Percentiles rank a stretch among this genome's conserved stretches.
These are phyloP conservation scores for Cladobotryum mycophilum DNA, from an alignment of 2,329 filamentous ascomycete species.

Conservation along the genomic window DNA sequence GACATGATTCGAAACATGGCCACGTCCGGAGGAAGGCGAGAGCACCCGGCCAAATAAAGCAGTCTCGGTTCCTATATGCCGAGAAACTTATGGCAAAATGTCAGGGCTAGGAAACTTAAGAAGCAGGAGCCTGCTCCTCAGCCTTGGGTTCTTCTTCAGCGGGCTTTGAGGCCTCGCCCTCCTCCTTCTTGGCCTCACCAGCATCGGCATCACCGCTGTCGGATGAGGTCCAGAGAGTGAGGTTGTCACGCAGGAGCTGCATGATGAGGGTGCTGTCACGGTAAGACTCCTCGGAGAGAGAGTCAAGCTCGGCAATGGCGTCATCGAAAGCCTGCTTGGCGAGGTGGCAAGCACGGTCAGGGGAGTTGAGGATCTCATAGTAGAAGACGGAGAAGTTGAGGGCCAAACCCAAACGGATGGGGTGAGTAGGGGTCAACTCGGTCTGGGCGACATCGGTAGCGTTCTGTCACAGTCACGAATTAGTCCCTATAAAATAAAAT, in stretches of 20 bases:
- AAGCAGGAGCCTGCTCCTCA: slow-evolving; percentile 42
- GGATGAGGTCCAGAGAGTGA: slow-evolving; percentile 95
- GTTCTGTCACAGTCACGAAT: slow-evolving; percentile 51
- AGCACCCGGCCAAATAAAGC: slow-evolving; percentile 23
- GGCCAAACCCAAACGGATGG: slow-evolving; percentile 93
- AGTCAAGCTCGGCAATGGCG: slow-evolving; percentile 97
- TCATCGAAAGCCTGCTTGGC: slow-evolving; percentile 99
- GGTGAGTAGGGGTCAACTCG: slow-evolving; percentile 94
- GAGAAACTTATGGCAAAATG: slow-evolving; percentile 33
- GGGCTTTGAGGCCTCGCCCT: slow-evolving; percentile 38
- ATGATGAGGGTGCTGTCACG: slow-evolving; percentile 98
- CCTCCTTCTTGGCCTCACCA: slow-evolving; percentile 51
- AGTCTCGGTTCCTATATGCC: slow-evolving; percentile 30
- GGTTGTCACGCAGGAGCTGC: slow-evolving; percentile 97
- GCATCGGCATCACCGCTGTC: slow-evolving; percentile 76
- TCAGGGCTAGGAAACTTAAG: slow-evolving; percentile 39
- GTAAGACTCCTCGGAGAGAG: slow-evolving; percentile 95
- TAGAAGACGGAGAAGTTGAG: slow-evolving; percentile 99
- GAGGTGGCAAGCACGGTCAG: slow-evolving; percentile 94
- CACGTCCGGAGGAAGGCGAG: slow-evolving; percentile 14
- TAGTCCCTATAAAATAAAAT: background rate
- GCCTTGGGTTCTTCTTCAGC: slow-evolving; percentile 40
- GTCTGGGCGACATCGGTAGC: slow-evolving; percentile 98
- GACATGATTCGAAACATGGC: slow-evolving; percentile 21
- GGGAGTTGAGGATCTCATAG: slow-evolving; percentile 98